These are phyloP conservation scores for Cystobasidium onofrii DNA, from an alignment of 768 basidiomycete species.

Conservation along the genomic window DNA sequence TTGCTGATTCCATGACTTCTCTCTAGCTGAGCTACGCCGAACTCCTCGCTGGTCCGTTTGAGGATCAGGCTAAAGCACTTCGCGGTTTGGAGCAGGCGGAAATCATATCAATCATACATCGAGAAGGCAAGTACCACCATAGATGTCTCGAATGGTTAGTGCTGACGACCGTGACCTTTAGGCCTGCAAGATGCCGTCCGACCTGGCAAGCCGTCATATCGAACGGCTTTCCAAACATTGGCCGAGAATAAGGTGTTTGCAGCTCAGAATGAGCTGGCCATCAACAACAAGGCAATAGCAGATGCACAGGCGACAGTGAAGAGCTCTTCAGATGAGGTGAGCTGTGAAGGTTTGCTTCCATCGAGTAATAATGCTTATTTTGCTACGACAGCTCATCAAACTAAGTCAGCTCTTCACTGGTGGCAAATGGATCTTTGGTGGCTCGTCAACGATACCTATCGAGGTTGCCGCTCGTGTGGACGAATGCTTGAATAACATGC, in stretches of 20 bases:
- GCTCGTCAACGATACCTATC: constrained; percentile 45
- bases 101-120: constrained; percentile 67
- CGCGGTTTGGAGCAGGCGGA: constrained; percentile 78
- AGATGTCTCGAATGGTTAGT: not conserved
- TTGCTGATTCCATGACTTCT: not conserved
- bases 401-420: constrained; percentile 59
- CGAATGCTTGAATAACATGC: constrained; percentile 69
- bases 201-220: constrained; percentile 84
- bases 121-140: constrained; percentile 53
- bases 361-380: not conserved
- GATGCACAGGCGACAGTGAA: constrained; percentile 52
- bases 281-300: constrained; percentile 20
- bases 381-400: constrained; percentile 44
- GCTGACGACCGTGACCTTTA: constrained; percentile 40
- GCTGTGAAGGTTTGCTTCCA: not conserved
- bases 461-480: constrained; percentile 57
- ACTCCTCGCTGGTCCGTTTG: constrained; percentile 77
- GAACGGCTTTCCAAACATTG: constrained; percentile 72
- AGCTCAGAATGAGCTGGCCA: constrained; percentile 28
- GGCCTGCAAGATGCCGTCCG: constrained; percentile 75
- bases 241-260: constrained; percentile 57
- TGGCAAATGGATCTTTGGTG: constrained; percentile 50
- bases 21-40: constrained; percentile 79
- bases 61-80: constrained; percentile 73
- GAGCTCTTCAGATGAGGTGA: constrained; percentile 52